Evolutionary conservation across 495 filamentous ascomycete species (phyloP).

Genomic region (Sphaerosporella brunnea): DNA sequence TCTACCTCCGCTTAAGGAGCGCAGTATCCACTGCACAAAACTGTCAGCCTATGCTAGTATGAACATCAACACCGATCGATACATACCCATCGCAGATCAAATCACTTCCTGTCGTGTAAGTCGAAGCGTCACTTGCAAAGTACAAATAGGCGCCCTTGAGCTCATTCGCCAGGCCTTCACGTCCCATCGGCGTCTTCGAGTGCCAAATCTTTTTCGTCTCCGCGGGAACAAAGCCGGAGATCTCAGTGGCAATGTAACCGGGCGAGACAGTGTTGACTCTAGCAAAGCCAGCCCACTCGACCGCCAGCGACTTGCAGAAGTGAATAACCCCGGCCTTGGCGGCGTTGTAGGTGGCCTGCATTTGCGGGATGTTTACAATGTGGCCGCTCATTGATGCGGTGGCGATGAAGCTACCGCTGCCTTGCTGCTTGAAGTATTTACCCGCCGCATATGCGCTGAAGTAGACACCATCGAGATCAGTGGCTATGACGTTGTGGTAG

Average conservation of each 20-base stretch:
- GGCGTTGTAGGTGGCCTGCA: constrained; percentile 74
- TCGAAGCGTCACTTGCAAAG: constrained; percentile 62
- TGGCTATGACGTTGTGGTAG: constrained; percentile 50
- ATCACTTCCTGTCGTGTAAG: constrained; percentile 71
- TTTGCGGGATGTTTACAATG: constrained; percentile 73
- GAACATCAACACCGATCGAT: too few species aligned
- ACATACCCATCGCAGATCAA: constrained; percentile 52
- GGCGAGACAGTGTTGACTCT: constrained; percentile 68
- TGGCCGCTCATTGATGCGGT: constrained; percentile 34
- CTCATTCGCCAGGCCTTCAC: constrained; percentile 55
- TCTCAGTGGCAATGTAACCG: constrained; percentile 74
- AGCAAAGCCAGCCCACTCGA: constrained; percentile 78
- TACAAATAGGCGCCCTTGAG: constrained; percentile 84
- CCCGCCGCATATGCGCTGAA: constrained; percentile 69
- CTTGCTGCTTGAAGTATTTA: constrained; percentile 44
- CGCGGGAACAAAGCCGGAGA: constrained; percentile 51
- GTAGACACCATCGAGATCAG: constrained; percentile 67
- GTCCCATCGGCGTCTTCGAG: constrained; percentile 71
- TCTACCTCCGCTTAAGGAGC: too few species aligned
- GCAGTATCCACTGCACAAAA: too few species aligned
- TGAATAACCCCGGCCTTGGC: constrained; percentile 76
- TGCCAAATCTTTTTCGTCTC: constrained; percentile 60
- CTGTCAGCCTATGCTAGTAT: too few species aligned
- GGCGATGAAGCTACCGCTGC: constrained; percentile 23
- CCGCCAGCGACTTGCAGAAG: constrained; percentile 55